Base-by-base conservation (phyloP, 129 eudicot genomes). In the Solidago caesia region DNA sequence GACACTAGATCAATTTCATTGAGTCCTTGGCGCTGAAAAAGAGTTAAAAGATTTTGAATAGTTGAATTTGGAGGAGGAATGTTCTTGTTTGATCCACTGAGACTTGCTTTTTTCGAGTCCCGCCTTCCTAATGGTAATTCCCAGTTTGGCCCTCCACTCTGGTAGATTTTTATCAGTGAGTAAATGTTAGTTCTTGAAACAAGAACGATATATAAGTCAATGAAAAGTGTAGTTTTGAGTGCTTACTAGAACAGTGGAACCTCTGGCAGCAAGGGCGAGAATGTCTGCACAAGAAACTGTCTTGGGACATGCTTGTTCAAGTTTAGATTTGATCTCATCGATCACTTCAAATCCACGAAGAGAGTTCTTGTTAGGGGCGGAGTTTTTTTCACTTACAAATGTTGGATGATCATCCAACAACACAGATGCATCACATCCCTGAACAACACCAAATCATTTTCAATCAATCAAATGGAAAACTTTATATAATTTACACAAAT, bases 381-480 rank as follows among this genome's bases (percentile, higher is more conserved):
- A 71, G 11, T 84, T 84, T 84, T 93, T 93, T 84, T 93, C 99
- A 61, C 99, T 91, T 25, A 39, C 82, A 39, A 94, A 74, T 14
- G 81, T 79, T 7, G 80, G 76, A 25, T 85, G 80, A 64, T 94
- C 93, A 53, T 94, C 99, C 80, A 91, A 77, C 82, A 94, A 57
- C 14, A 94, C 82, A 25, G 99, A 88, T 64, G 99, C 99, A 85
- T 94, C 97, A 75, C 98, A 93, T 33, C 98, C 98, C 99, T 94
- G 55, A 43, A 67, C 44, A 21, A 47, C 14, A 8, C 65, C 39
- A 16, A 49, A 49, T 49, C 7, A 42, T 4, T 11, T 15, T 59
- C 5, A 25, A 1, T 59, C 7, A 2, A 59, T 59, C 27, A 59
- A 26, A 25, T 6, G 4, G 33, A 59, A 7, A 48, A 48, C 13